Conservation (phyloP, 768 basidiomycete genomes). For the Lactarius hengduanensis region DNA sequence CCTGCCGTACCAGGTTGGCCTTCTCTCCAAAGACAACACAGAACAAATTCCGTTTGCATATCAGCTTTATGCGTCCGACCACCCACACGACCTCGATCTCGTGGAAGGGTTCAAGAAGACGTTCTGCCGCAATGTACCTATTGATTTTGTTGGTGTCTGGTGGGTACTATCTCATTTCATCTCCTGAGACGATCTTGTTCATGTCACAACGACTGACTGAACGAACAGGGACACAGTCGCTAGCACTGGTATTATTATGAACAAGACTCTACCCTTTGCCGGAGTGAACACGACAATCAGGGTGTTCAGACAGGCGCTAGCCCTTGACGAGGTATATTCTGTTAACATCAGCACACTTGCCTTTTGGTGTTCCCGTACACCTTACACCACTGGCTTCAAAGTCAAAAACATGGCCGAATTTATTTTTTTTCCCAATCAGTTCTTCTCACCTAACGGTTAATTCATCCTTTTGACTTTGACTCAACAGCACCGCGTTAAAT, state of each 20-base stretch:
- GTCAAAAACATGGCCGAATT: neutral
- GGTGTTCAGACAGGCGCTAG: constrained; percentile 73
- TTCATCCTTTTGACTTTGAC: neutral
- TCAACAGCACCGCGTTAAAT: constrained; percentile 60
- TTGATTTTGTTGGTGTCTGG: constrained; percentile 83
- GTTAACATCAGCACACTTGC: too few species aligned
- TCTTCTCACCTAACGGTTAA: too few species aligned
- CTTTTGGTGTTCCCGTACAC: neutral
- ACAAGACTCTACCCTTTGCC: constrained; percentile 64
- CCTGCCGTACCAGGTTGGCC: constrained; percentile 51
- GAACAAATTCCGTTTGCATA: constrained; percentile 76
- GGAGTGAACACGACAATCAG: constrained; percentile 59
- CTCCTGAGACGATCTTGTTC: too few species aligned
- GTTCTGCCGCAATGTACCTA: constrained; percentile 63
- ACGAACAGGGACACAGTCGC: constrained; percentile 70
- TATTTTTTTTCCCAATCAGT: neutral
- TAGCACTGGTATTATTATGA: constrained; percentile 66
- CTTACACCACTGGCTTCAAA: neutral
- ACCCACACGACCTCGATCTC: constrained; percentile 42
- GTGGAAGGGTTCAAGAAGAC: constrained; percentile 70
- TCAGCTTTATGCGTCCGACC: constrained; percentile 57
- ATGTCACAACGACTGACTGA: too few species aligned
- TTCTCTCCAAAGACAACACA: constrained; percentile 64
- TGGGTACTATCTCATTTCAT: constrained; percentile 34
- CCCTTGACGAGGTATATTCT: constrained; percentile 67